A percentile compares a stretch with the other conserved stretches of the same genome.
phyloP scores from a whole-genome alignment of 2,329 filamentous ascomycete genomes.

The Bertia moriformis region DNA sequence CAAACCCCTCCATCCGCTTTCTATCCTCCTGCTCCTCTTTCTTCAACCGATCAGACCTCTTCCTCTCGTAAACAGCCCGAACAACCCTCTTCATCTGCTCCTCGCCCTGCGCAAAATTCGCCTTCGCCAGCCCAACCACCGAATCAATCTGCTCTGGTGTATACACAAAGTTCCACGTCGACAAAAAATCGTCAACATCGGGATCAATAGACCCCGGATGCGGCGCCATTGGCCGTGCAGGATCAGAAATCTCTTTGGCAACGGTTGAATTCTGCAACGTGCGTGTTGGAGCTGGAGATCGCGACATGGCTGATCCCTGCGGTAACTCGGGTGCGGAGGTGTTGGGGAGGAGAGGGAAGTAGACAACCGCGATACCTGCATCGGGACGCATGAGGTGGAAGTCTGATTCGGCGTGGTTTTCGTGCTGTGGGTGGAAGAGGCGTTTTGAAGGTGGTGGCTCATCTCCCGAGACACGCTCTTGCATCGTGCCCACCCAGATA shows the following conservation, averaged over 20 bases:
- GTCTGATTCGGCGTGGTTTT: constrained; percentile 36
- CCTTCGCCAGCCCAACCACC: constrained; percentile 43
- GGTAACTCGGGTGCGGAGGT: constrained; percentile 29
- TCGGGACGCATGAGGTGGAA: constrained; percentile 1
- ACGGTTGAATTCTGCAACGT: neutral
- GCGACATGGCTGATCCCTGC: neutral
- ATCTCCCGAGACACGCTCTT: constrained; percentile 30
- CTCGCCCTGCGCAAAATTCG: constrained; percentile 47
- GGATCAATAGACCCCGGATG: constrained; percentile 30
- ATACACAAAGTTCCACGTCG: constrained; percentile 59
- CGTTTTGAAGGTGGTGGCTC: constrained; percentile 16
- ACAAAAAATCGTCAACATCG: constrained; percentile 44
- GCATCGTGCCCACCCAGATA: constrained; percentile 48
- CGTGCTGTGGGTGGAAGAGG: constrained; percentile 28
- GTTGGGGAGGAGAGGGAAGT: constrained; percentile 52
- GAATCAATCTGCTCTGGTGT: constrained; percentile 50
- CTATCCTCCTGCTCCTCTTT: neutral
- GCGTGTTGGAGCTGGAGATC: neutral
- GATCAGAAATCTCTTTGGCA: neutral
- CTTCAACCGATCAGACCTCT: constrained; percentile 21
- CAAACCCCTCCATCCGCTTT: constrained; percentile 1
- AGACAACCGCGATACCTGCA: constrained; percentile 44
- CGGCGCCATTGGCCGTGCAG: neutral
- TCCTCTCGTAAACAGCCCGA: constrained; percentile 50
- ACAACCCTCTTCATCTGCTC: constrained; percentile 47